Evolutionary conservation across 768 basidiomycete genomes (phyloP).

Genomic region (Mycena maculata): DNA sequence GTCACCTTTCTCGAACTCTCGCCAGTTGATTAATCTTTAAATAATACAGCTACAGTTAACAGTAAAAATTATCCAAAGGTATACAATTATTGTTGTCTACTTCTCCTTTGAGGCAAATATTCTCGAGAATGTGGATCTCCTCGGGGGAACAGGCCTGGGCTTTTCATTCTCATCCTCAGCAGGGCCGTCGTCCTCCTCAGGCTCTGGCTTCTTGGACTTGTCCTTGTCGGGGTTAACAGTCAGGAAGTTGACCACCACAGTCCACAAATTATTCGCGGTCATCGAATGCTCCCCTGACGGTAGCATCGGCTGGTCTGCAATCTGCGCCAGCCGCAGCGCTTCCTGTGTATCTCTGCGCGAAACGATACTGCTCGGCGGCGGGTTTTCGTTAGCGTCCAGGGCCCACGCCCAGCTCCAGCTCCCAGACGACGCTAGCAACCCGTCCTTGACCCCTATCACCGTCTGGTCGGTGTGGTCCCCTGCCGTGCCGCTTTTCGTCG

Average conservation of each 20-base stretch:
- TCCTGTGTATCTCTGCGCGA: constrained; percentile 89
- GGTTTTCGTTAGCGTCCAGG: constrained; percentile 79
- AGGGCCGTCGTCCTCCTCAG: constrained; percentile 1
- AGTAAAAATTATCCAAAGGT: no score
- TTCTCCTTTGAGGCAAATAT: constrained; percentile 27
- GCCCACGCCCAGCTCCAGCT: constrained; percentile 91
- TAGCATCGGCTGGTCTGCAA: constrained; percentile 76
- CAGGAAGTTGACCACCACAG: constrained; percentile 71
- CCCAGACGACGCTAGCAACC: constrained; percentile 57
- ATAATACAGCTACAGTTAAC: no score
- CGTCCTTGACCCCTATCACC: constrained; percentile 47
- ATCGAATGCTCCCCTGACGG: constrained; percentile 64
- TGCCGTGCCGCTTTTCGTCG: constrained; percentile 19
- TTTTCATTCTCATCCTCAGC: constrained; percentile 1
- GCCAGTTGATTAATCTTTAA: no score
- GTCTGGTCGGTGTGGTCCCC: constrained; percentile 32
- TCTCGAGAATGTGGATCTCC: constrained; percentile 27
- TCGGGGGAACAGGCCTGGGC: constrained; percentile 4
- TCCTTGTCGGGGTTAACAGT: constrained; percentile 62
- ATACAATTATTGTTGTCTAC: background rate
- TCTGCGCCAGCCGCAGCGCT: constrained; percentile 75
- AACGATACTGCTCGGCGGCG: constrained; percentile 93
- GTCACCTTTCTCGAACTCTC: no score
- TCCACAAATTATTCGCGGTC: constrained; percentile 82
- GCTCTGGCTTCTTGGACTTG: constrained; percentile 18